A percentile compares a stretch with the other conserved stretches of the same genome.
Evolutionary conservation across 2,329 filamentous ascomycete species (phyloP).

Genomic region (Venturia pyrina): DNA sequence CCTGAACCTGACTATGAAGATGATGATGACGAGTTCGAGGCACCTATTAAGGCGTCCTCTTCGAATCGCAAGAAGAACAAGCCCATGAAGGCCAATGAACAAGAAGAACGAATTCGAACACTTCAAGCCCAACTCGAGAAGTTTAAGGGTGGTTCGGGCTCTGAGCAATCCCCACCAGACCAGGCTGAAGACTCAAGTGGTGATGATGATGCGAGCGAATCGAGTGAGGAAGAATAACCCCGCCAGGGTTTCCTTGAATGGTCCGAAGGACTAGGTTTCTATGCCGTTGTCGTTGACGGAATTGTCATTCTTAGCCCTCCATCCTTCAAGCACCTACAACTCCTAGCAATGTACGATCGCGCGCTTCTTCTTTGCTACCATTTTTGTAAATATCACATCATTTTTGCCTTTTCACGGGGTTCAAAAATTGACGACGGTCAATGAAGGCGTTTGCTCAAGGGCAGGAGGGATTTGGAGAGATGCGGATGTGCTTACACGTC

Average conservation of each 20-base stretch:
- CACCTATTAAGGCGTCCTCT: conserved; percentile 19
- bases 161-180: conserved; percentile 19
- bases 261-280: not conserved
- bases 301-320: not conserved
- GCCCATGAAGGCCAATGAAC: conserved; percentile 64
- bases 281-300: not conserved
- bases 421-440: not conserved
- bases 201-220: conserved; percentile 5
- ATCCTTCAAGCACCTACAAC: not conserved
- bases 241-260: not conserved
- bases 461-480: not conserved
- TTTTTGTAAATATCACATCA: conserved; percentile 2
- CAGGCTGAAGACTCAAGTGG: conserved; percentile 7
- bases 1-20: conserved; percentile 21
- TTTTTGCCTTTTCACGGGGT: not conserved
- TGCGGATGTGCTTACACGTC: not conserved
- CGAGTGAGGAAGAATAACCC: conserved; percentile 5
- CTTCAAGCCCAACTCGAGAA: conserved; percentile 47
- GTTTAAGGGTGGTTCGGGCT: conserved; percentile 31
- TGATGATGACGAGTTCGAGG: conserved; percentile 23
- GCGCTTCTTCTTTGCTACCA: conserved; percentile 2
- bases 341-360: not conserved
- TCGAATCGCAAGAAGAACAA: conserved; percentile 63
- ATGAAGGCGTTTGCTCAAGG: not conserved
- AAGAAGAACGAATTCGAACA: conserved; percentile 56